Evolutionary conservation across 208 protist genomes (phyloP), one percentile per base, ranked within the genome.

Genomic region (Acanthamoeba castellanii): DNA sequence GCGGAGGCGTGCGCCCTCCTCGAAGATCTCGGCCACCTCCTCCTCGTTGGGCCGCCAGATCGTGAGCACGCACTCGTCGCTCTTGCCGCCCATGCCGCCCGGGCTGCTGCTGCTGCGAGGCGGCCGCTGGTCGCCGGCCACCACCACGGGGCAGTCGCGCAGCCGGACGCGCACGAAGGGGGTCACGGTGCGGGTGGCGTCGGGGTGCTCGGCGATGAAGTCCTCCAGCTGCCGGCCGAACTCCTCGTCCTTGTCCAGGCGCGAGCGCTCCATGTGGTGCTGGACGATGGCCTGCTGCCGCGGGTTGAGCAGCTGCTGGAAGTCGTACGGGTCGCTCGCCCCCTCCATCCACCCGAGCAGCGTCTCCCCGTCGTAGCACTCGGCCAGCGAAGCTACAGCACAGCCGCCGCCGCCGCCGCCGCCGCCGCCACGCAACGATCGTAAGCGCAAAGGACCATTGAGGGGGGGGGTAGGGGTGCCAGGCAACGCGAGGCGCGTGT

Each of bases 31-130:
- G 8, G 47, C 30, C 18, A 89, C 82, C 72, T 81, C 72, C 57
- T 57, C 52, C 57, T 89, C 82, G 57, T 57, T 89, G 52, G 82
- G 82, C 9, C 82, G 82, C 82, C 82, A 89, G 22, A 89, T 66
- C 4, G 82, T 89, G 82, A 89, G 82, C 16, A 89, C 7, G 57
- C 82, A 89, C 34, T 89, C 52, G 34, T 13, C 82, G 18, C 52
- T 68, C 57, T 22, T 81, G 72, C 37, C 37, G 37, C 27, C 13
- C 6, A 4, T 6, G 61, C 16, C n/a, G 18, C 5, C 16, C 16
- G 5, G 5, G 61, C 18, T 32, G 61, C 61, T 4, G 11, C 5
- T 16, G 5, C 13, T 27, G 37, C 42, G 72, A 8, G 68, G 27
- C 68, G 68, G 59, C 59, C 59, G 59, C 22, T 34, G 68, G 30